Conservation (phyloP, 306 rosid genomes). For the cucumber (Cucumis sativus) region Cucumber_9930_V3 NC_026661.2:2819001-2819500, state of each 20-base stretch:
- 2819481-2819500: constrained; percentile 64
- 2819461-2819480: constrained; percentile 52
- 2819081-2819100: background rate
- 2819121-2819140: constrained; percentile 86
- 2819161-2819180: constrained; percentile 80
- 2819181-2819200: constrained; percentile 82
- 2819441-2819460: constrained; percentile 32
- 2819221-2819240: constrained; percentile 49
- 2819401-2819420: constrained; percentile 47
- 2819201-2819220: constrained; percentile 62
- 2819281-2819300: constrained; percentile 69
- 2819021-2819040: background rate
- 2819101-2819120: background rate
- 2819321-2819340: constrained; percentile 54
- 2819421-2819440: constrained; percentile 64
- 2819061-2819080: background rate
- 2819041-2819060: background rate
- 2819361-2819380: constrained; percentile 59
- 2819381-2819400: constrained; percentile 62
- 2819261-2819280: constrained; percentile 56
- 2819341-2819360: constrained; percentile 75
- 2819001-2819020: background rate
- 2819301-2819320: constrained; percentile 64
- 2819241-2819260: constrained; percentile 59
- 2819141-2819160: constrained; percentile 60